Base-by-base conservation (phyloP, 768 basidiomycete species). In the Mycena chlorophos region DNA sequence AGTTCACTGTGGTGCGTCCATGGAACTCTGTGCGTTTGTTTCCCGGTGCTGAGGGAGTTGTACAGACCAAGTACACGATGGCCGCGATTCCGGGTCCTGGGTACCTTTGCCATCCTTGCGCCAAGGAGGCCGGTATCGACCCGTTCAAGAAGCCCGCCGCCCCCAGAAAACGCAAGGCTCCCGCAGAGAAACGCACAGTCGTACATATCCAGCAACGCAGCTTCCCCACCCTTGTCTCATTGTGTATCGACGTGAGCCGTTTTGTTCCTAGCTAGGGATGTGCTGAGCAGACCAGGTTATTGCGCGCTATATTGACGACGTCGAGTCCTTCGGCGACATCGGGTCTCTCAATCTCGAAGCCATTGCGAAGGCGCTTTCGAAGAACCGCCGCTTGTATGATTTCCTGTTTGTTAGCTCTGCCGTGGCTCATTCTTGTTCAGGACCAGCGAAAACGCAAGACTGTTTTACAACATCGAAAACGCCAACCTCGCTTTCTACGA, bases 1-100 rank as follows among this genome's bases (percentile, higher is more conserved):
- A 87, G 62, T 97, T 96, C 67, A 92, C 91, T 16, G 89, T 95
- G 66, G 96, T 97, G 69, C 54, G 86, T 79, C n/a, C n/a, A n/a
- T n/a, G n/a, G n/a, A n/a, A 27, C 27, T 29, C 30, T 12, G 14
- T 49, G 29, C 55, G 5, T 48, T n/a, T 57, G n/a, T n/a, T n/a
- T 31, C 12, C 30, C 30, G 23, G 10, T 51, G n/a, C 47, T 47
- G 29, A 42, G 29, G 5, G 26, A 2, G 58, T n/a, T n/a, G n/a
- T n/a, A n/a, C n/a, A 95, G 94, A 94, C 91, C 1, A 87, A 84
- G 64, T 98, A 96, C 65, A 97, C 95, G 0, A 73, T 90, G 60
- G 82, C 91, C 5, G 84, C 85, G 5, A 80, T 80, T 40, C 79
- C 84, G 0, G 83, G 84, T 1, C 82, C 84, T 0, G 93, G 92